Conservation (phyloP, 176 grass and related monocot genomes). For the Puccinellia tenuiflora region DNA sequence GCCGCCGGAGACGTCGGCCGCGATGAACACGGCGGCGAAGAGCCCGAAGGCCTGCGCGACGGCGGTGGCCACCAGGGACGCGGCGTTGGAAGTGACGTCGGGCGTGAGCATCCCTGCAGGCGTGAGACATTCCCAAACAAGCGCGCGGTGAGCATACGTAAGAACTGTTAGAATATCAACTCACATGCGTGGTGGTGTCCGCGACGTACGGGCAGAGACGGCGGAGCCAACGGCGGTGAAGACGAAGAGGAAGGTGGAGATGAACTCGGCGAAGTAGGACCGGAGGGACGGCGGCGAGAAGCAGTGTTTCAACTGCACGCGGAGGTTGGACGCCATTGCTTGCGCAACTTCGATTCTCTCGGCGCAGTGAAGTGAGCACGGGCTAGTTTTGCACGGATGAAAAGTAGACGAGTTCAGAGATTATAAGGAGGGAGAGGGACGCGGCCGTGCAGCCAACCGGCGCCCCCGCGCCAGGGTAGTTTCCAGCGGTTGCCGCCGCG, state of each 20-base stretch:
- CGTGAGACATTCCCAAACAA: background rate
- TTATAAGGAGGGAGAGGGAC: slow-evolving; percentile 8
- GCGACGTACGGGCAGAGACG: slow-evolving; percentile 45
- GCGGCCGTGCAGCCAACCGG: slow-evolving; percentile 13
- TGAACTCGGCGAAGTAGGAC: slow-evolving; percentile 75
- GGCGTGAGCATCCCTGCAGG: slow-evolving; percentile 72
- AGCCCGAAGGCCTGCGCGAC: slow-evolving; percentile 63
- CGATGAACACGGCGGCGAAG: slow-evolving; percentile 56
- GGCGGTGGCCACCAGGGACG: slow-evolving; percentile 56
- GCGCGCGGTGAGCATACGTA: background rate
- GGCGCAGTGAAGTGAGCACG: background rate
- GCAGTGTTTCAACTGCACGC: slow-evolving; percentile 27
- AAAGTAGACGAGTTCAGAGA: background rate
- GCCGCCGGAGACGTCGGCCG: slow-evolving; percentile 69
- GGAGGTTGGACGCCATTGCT: slow-evolving; percentile 52
- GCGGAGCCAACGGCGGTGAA: slow-evolving; percentile 65
- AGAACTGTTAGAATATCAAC: background rate
- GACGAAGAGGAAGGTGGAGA: slow-evolving; percentile 91
- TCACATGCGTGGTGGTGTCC: background rate
- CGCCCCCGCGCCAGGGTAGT: slow-evolving; percentile 11
- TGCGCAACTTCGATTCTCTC: background rate
- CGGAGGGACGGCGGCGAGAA: slow-evolving; percentile 53
- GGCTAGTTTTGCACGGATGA: background rate
- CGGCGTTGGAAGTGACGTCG: slow-evolving; percentile 38
- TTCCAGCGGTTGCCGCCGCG: slow-evolving; percentile 30